Base-by-base conservation (phyloP, 1,284 basidiomycete species). In the Ceratobasidium sp. region DNA sequence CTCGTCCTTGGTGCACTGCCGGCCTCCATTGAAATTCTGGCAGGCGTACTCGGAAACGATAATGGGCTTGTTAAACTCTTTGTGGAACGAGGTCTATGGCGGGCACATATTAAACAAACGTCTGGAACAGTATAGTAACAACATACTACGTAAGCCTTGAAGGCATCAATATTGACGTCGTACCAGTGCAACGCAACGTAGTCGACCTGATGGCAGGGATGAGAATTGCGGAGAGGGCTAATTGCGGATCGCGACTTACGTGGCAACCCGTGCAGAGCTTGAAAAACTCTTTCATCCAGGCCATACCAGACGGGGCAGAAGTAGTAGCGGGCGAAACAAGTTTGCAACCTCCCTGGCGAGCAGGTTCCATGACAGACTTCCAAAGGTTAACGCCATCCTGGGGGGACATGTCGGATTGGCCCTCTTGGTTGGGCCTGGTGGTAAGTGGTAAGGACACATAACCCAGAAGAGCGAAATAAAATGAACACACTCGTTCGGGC, bases 251-350 rank as follows among this genome's bases (percentile, higher is more conserved):
- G 25, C 25, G 22, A 37, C 59, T 51, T n/a, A 51, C 59, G 11
- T 7, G 37, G 57, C 70, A 64, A 11, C 46, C 87, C 2, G 78
- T 71, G 80, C 91, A 92, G 1, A 85, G 84, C 0, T 76, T 76
- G 59, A 91, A 81, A 84, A 95, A 95, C 22, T 87, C 76, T 62
- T 85, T 29, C 82, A 92, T 85, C 94, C 93, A 93, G 1, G 82
- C 82, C 67, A 87, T 84, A 56, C 92, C 94, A 54, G 82, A 81
- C 1, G 88, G 86, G 65, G 87, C 88, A 56, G 89, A 88, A 49
- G 93, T 92, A 77, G 88, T 88, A 32, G 92, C 91, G 34, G 95
- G 93, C 37, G 89, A 87, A 78, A 90, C 84, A 51, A 93, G 85
- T 13, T 80, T 80, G 82, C 90, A 91, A 22, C 93, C 93, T 40